Conservation (phyloP, 2,329 filamentous ascomycete species). For the Dothistroma septosporum region DNA sequence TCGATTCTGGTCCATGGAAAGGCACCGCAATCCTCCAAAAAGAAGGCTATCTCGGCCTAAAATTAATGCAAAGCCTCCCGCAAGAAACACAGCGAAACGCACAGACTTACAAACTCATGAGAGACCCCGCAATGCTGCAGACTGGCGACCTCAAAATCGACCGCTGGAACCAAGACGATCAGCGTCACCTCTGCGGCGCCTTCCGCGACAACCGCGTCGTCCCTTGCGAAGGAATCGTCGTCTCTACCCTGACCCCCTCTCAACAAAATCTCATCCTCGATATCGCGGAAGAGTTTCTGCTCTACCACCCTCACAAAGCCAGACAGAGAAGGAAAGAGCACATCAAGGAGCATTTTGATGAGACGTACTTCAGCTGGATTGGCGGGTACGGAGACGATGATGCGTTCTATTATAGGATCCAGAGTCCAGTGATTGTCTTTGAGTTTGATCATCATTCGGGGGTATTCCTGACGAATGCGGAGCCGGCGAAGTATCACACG, state of each 20-base stretch:
- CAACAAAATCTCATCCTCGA: slow-evolving; percentile 55
- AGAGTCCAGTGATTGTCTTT: slow-evolving; percentile 68
- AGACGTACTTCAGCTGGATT: slow-evolving; percentile 79
- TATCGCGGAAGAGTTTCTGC: slow-evolving; percentile 61
- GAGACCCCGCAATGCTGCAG: slow-evolving; percentile 61
- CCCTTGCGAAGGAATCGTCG: slow-evolving; percentile 63
- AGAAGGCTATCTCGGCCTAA: slow-evolving; percentile 62
- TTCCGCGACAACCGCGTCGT: slow-evolving; percentile 74
- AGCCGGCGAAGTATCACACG: slow-evolving; percentile 72
- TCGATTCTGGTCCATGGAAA: slow-evolving; percentile 59
- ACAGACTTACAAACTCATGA: slow-evolving; percentile 57
- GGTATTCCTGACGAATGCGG: slow-evolving; percentile 67
- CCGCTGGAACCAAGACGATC: slow-evolving; percentile 76
- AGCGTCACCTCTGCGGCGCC: slow-evolving; percentile 72
- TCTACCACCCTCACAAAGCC: slow-evolving; percentile 61
- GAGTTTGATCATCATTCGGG: slow-evolving; percentile 80
- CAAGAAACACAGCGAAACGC: slow-evolving; percentile 47
- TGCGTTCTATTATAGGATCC: slow-evolving; percentile 72
- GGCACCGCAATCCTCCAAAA: slow-evolving; percentile 63
- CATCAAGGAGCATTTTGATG: slow-evolving; percentile 54
- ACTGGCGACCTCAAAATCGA: slow-evolving; percentile 46
- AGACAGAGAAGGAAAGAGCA: slow-evolving; percentile 54
- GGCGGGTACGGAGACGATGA: slow-evolving; percentile 63
- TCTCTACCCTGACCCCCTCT: slow-evolving; percentile 45
- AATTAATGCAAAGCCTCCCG: slow-evolving; percentile 63